phyloP scores from a whole-genome alignment of 2,329 filamentous ascomycete genomes.

The Colletotrichum shisoi region DNA sequence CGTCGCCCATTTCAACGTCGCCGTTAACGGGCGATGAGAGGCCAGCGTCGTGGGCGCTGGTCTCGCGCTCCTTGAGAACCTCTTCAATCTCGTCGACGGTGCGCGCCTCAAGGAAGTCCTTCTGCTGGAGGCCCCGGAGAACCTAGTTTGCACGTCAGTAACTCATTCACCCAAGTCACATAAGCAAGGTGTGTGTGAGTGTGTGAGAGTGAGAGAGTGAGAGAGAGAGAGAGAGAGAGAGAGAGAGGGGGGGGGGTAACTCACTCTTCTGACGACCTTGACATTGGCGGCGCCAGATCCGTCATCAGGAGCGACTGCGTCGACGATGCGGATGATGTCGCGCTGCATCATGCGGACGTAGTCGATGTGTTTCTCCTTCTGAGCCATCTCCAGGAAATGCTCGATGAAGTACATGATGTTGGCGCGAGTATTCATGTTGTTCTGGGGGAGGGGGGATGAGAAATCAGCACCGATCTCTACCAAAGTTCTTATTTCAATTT shows the following conservation, averaged over 20 bases:
- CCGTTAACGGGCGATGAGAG: constrained; percentile 60
- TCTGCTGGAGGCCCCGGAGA: constrained; percentile 72
- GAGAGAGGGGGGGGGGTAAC: constrained; percentile 37
- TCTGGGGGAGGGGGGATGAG: constrained; percentile 56
- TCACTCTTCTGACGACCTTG: constrained; percentile 84
- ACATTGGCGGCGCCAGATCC: constrained; percentile 91
- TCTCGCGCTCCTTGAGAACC: constrained; percentile 80
- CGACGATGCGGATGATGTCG: constrained; percentile 89
- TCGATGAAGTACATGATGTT: constrained; percentile 99
- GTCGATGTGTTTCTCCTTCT: constrained; percentile 75
- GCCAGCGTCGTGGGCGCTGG: constrained; percentile 63
- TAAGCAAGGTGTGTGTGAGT: background rate
- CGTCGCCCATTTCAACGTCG: constrained; percentile 53
- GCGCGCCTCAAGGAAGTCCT: constrained; percentile 75
- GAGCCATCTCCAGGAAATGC: constrained; percentile 86
- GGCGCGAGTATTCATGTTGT: constrained; percentile 94
- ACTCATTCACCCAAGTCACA: background rate
- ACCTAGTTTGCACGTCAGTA: constrained; percentile 56
- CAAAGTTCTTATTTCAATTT: no score
- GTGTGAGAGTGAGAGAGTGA: no score
- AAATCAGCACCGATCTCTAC: constrained; percentile 27
- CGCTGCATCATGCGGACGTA: constrained; percentile 95
- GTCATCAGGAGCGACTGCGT: constrained; percentile 87
- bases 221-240: no score
- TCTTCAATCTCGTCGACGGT: constrained; percentile 83